A percentile compares a stretch with the other conserved stretches of the same genome.
Evolutionary conservation across 257 asterid species (phyloP).

Genomic region (Perilla frutescens): DNA sequence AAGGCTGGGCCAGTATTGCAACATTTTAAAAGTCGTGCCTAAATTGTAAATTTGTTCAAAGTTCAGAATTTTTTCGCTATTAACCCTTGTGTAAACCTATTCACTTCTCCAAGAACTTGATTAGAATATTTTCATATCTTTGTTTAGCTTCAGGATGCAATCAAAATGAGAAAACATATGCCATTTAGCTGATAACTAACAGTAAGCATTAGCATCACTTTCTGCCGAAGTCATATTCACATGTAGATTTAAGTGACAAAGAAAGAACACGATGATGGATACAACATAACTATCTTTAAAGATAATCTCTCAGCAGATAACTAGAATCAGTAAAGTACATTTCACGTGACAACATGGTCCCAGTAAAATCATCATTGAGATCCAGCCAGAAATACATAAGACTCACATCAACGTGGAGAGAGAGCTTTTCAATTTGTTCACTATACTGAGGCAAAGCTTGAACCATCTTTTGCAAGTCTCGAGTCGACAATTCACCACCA

Average conservation of each 20-base stretch:
- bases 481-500: slow-evolving; percentile 85
- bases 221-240: not conserved
- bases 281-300: slow-evolving; percentile 13
- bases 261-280: slow-evolving; percentile 19
- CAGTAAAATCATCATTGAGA: slow-evolving; percentile 18
- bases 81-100: too few relatives aligned
- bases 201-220: slow-evolving; percentile 15
- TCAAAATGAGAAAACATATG: slow-evolving; percentile 19
- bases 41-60: too few relatives aligned
- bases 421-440: slow-evolving; percentile 98
- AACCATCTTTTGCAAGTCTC: slow-evolving; percentile 99
- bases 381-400: slow-evolving; percentile 35
- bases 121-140: slow-evolving; percentile 11
- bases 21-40: too few relatives aligned
- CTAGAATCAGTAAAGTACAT: slow-evolving; percentile 24
- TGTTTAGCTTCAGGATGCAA: slow-evolving; percentile 22
- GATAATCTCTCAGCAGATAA: slow-evolving; percentile 28
- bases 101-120: slow-evolving; percentile 24
- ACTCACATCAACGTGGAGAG: slow-evolving; percentile 99
- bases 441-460: slow-evolving; percentile 99
- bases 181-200: slow-evolving; percentile 22
- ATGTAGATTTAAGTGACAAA: slow-evolving; percentile 20
- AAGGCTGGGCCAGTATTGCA: too few relatives aligned
- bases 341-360: not conserved
- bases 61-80: too few relatives aligned